Percentiles rank a stretch among this genome's conserved stretches.
These are phyloP conservation scores for Suhomyces choctaworum DNA, from an alignment of 1,139 yeast genomes.

Conservation along the genomic window DNA sequence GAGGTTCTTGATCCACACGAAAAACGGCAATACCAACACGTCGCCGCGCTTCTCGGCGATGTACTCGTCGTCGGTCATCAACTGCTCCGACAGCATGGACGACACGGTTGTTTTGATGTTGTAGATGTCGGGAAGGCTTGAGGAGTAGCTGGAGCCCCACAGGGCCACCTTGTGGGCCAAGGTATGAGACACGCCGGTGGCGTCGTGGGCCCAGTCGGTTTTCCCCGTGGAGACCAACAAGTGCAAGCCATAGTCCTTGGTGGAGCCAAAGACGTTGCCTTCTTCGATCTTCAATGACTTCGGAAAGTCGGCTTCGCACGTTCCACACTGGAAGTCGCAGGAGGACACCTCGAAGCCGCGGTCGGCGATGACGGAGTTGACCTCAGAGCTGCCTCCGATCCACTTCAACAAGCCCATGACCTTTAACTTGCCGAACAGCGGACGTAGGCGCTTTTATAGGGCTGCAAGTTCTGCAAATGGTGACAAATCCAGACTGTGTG, in stretches of 20 bases:
- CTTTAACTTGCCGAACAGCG: too few relatives aligned
- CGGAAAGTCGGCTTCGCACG: conserved; percentile 57
- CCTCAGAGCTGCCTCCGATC: conserved; percentile 3
- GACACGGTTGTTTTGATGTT: conserved; percentile 54
- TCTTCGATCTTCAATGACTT: conserved; percentile 52
- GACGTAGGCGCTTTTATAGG: too few relatives aligned
- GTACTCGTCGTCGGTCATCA: conserved; percentile 42
- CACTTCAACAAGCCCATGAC: conserved; percentile 9
- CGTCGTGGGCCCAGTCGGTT: conserved; percentile 81
- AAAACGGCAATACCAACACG: conserved; percentile 72
- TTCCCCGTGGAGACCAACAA: conserved; percentile 80
- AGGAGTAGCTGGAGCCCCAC: conserved; percentile 42
- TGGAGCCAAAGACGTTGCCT: conserved; percentile 61
- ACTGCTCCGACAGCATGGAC: conserved; percentile 44
- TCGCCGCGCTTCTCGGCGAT: conserved; percentile 49
- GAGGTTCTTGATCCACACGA: conserved; percentile 66
- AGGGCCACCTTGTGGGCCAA: conserved; percentile 50
- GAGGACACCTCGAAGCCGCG: conserved; percentile 45
- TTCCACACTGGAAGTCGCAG: conserved; percentile 51
- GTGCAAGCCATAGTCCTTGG: conserved; percentile 69
- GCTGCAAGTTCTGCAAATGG: background rate
- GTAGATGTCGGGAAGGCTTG: conserved; percentile 19
- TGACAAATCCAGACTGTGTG: background rate
- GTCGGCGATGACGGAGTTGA: conserved; percentile 9
- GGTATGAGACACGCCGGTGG: conserved; percentile 53